Percentiles rank a stretch among this genome's conserved stretches.
Conservation (phyloP, 1,284 basidiomycete genomes). For the Apiotrichum gracile region DNA sequence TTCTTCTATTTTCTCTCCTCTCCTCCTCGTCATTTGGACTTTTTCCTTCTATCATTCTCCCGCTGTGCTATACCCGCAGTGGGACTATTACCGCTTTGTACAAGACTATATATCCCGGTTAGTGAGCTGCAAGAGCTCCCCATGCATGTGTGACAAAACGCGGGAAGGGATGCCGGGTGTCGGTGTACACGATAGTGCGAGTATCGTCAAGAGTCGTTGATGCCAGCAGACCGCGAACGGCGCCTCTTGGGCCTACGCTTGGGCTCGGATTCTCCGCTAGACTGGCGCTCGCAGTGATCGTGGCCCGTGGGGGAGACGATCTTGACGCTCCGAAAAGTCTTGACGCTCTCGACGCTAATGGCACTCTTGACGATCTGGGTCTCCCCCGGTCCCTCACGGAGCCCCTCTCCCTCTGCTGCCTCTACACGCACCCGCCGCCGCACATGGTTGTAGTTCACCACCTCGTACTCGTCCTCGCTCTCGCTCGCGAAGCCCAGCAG, state of each 20-base stretch:
- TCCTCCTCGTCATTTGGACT: background rate
- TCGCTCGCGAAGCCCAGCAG: background rate
- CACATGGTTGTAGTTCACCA: no score
- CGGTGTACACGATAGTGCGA: background rate
- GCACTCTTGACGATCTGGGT: no score
- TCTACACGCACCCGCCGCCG: no score
- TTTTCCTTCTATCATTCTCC: background rate
- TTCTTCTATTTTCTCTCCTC: background rate
- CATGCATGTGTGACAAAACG: background rate
- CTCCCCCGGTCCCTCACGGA: no score
- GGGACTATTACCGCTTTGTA: background rate
- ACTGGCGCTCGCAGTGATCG: no score
- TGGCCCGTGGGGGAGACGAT: no score
- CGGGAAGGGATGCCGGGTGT: background rate
- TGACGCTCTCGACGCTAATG: no score
- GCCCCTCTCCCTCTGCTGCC: no score
- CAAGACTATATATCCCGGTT: background rate
- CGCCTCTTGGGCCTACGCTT: no score
- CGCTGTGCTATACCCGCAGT: background rate
- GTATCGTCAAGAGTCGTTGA: background rate
- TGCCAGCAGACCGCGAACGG: no score
- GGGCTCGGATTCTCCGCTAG: no score
- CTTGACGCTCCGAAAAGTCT: no score
- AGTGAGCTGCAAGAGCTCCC: background rate
- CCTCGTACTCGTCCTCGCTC: background rate